Conservation (phyloP, 1,139 yeast species). For the Yamadazyma sp. region DNA sequence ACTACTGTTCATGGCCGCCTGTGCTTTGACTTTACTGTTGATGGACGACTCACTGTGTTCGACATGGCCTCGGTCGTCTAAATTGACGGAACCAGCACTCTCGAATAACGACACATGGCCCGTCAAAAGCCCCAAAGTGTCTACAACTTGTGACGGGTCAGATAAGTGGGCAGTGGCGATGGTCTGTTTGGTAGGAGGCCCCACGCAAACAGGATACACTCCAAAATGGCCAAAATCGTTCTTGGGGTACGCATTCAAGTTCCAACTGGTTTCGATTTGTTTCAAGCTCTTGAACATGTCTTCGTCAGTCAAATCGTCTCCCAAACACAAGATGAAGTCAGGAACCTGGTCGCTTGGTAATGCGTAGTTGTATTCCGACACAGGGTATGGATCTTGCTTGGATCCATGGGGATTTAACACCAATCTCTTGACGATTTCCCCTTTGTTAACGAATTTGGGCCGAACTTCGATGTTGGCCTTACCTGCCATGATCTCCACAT, state of each 20-base stretch:
- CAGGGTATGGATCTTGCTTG: conserved; percentile 36
- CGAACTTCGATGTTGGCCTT: conserved; percentile 97
- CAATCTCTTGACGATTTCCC: conserved; percentile 86
- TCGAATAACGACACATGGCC: conserved; percentile 76
- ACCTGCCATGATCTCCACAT: conserved; percentile 89
- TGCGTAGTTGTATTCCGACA: conserved; percentile 22
- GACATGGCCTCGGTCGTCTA: conserved; percentile 74
- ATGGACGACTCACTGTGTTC: conserved; percentile 46
- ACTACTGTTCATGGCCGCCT: conserved; percentile 11
- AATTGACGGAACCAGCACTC: conserved; percentile 70
- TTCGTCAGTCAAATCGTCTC: conserved; percentile 96
- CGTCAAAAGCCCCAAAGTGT: conserved; percentile 75
- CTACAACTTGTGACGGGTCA: conserved; percentile 84
- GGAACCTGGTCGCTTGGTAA: conserved; percentile 55
- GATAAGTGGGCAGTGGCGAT: conserved; percentile 85
- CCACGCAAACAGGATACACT: conserved; percentile 87
- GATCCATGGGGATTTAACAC: conserved; percentile 63
- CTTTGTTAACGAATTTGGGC: conserved; percentile 92
- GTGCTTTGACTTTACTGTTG: conserved; percentile 42
- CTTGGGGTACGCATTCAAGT: conserved; percentile 31
- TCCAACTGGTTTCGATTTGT: conserved; percentile 55
- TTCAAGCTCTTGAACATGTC: conserved; percentile 88
- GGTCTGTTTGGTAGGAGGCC: conserved; percentile 89
- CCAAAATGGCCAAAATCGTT: conserved; percentile 57
- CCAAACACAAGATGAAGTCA: conserved; percentile 84